Evolutionary conservation across 2,329 filamentous ascomycete species (phyloP), one percentile per base, ranked within the genome.

Genomic region (Xylariaceae sp.): DNA sequence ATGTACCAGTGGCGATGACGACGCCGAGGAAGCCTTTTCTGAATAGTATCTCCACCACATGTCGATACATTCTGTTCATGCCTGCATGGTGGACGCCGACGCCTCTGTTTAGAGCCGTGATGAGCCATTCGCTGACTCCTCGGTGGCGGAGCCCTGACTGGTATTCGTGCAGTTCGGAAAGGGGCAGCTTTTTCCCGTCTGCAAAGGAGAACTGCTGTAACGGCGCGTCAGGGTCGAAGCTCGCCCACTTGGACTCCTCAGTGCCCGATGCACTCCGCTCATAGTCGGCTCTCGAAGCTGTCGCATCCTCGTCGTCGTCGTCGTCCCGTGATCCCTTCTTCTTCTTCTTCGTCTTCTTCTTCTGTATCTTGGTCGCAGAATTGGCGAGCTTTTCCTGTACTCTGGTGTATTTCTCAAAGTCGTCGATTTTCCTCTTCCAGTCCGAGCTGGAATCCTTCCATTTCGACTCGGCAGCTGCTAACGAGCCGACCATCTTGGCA

Each of bases 81-180:
- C 85, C 85, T 13, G 84, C 75, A 54, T 90, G 86, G 62, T 90
- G 85, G 5, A 89, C 76, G 21, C 82, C 86, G 13, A 90, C 68
- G 14, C 86, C 85, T 39, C 85, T 69, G 41, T 67, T 66, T 1
- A 90, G 66, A 2, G 78, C 77, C 8, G 72, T 63, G 14, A 86
- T 68, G 7, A 88, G 57, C 73, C 72, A 31, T 62, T 60, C n/a
- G 64, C 60, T 4, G 86, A 62, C 18, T 74, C 64, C 12, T 62
- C 51, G 12, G 79, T 61, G 43, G 76, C 26, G 26, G 8, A 28
- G 26, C 26, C 13, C 8, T 28, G 26, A 8, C 26, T 28, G 26
- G 26, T 28, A 71, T 2, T 66, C 63, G 3, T 76, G 66, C 2
- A 88, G 64, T 44, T 88, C 83, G 0, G 71, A 68, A 18, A 64